Conservation (phyloP, 202 grass and related monocot genomes). For the Alloteropsis angusta region DNA sequence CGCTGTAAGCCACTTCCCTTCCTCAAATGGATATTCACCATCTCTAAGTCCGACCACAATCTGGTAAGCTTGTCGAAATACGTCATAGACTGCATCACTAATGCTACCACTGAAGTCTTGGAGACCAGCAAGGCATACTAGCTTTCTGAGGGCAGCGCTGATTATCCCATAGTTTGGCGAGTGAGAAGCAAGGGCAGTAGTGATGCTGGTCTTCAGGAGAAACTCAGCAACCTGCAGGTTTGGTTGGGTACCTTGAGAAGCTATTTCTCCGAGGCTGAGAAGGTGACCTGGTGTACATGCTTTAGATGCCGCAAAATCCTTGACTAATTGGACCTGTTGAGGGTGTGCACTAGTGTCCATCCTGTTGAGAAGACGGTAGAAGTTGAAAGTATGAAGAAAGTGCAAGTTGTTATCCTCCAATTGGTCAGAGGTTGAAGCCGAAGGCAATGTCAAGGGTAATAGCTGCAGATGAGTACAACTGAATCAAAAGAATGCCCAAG, state of each 20-base stretch:
- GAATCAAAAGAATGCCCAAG: conserved; percentile 7
- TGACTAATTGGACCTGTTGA: conserved; percentile 72
- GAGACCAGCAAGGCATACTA: conserved; percentile 51
- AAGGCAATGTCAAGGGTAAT: conserved; percentile 39
- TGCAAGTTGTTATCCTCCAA: conserved; percentile 25
- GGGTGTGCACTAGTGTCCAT: conserved; percentile 23
- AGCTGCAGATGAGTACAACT: conserved; percentile 36
- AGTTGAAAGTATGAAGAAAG: conserved; percentile 58
- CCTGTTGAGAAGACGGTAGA: conserved; percentile 63
- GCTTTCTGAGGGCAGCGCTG: conserved; percentile 50
- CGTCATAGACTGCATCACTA: conserved; percentile 54
- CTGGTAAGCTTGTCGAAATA: conserved; percentile 74
- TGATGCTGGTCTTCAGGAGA: conserved; percentile 54
- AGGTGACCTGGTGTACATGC: conserved; percentile 55
- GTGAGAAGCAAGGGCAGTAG: conserved; percentile 47
- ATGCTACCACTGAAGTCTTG: conserved; percentile 42
- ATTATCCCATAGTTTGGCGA: conserved; percentile 67
- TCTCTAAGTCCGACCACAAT: conserved; percentile 78
- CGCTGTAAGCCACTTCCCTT: conserved; percentile 72
- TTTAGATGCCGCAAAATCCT: conserved; percentile 66
- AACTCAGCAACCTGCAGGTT: conserved; percentile 71
- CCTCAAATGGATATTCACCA: conserved; percentile 78
- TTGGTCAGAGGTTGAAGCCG: conserved; percentile 30
- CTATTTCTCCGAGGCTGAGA: conserved; percentile 45
- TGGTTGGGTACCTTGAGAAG: conserved; percentile 43